Evolutionary conservation across 1,284 basidiomycete genomes (phyloP).

Genomic region (Moesziomyces sp.): DNA sequence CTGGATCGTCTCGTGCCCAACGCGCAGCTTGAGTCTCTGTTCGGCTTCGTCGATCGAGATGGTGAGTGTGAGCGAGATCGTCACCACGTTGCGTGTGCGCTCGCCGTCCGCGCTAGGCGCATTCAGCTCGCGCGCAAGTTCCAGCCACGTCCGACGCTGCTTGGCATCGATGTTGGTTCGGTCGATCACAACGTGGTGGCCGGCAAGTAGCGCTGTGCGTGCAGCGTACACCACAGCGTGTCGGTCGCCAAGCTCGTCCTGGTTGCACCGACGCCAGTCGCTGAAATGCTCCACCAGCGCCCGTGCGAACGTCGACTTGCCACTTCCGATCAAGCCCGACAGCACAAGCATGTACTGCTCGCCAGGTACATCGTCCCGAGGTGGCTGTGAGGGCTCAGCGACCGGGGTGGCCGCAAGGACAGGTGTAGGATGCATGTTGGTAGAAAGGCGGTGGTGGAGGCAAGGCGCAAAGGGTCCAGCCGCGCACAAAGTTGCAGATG

Average conservation of each 20-base stretch:
- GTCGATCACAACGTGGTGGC: slow-evolving; percentile 41
- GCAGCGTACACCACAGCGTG: slow-evolving; percentile 34
- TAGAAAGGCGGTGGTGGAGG: neutral
- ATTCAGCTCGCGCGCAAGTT: slow-evolving; percentile 22
- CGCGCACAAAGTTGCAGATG: neutral
- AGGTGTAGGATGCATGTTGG: slow-evolving; percentile 25
- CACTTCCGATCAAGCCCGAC: slow-evolving; percentile 42
- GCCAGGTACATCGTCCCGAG: neutral
- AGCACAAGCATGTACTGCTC: slow-evolving; percentile 42
- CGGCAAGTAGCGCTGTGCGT: slow-evolving; percentile 15
- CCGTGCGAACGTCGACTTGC: slow-evolving; percentile 46
- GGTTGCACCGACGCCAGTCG: slow-evolving; percentile 44
- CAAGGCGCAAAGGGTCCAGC: neutral
- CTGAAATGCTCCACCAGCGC: slow-evolving; percentile 33
- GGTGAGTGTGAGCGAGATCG: slow-evolving; percentile 36
- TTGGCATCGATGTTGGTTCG: slow-evolving; percentile 49
- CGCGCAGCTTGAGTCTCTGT: slow-evolving; percentile 15
- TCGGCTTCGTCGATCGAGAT: slow-evolving; percentile 30
- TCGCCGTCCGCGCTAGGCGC: neutral
- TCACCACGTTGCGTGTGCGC: slow-evolving; percentile 11
- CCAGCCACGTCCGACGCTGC: slow-evolving; percentile 44
- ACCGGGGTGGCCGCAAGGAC: slow-evolving; percentile 7
- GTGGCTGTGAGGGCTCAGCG: neutral
- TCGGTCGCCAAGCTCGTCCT: slow-evolving; percentile 41
- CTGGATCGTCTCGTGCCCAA: slow-evolving; percentile 46